These are phyloP conservation scores for Coemansia sp. DNA, from an alignment of 192 early-diverging fungal genomes.

Conservation along the genomic window DNA sequence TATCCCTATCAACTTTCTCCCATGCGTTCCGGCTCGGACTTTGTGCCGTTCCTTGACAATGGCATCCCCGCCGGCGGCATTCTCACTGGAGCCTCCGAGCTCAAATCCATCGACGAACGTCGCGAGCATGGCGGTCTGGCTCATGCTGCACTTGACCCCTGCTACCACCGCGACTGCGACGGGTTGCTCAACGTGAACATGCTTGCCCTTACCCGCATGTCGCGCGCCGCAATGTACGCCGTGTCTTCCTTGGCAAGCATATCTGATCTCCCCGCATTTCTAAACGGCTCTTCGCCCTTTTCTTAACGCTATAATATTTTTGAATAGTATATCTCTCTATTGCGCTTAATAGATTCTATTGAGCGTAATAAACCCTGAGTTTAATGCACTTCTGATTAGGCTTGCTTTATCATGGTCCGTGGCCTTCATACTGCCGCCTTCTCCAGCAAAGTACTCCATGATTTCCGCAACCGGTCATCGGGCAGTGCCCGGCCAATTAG, in stretches of 20 bases:
- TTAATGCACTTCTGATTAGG: background rate
- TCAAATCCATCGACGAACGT: slow-evolving; percentile 59
- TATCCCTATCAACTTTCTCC: slow-evolving; percentile 56
- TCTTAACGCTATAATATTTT: background rate
- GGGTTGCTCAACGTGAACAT: slow-evolving; percentile 63
- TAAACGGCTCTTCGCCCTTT: slow-evolving; percentile 2
- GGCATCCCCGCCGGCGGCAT: slow-evolving; percentile 65
- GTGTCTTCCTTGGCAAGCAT: slow-evolving; percentile 24
- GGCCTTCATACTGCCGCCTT: slow-evolving; percentile 5
- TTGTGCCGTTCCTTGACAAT: slow-evolving; percentile 66
- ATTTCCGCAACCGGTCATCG: slow-evolving; percentile 31
- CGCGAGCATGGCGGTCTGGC: slow-evolving; percentile 63
- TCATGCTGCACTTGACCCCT: slow-evolving; percentile 63
- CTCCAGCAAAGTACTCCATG: slow-evolving; percentile 30
- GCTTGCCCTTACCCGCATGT: slow-evolving; percentile 55
- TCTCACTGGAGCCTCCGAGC: slow-evolving; percentile 61
- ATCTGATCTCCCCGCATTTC: slow-evolving; percentile 17
- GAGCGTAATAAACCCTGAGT: background rate
- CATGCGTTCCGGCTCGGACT: slow-evolving; percentile 66
- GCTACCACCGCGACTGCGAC: slow-evolving; percentile 71
- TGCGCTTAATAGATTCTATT: too few species aligned
- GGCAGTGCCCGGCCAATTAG: slow-evolving; percentile 42
- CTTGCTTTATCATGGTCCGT: background rate
- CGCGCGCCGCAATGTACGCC: slow-evolving; percentile 53
- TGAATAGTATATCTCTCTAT: too few species aligned